Base-by-base conservation (phyloP, 2,329 filamentous ascomycete genomes). In the Camillea tinctor region DNA sequence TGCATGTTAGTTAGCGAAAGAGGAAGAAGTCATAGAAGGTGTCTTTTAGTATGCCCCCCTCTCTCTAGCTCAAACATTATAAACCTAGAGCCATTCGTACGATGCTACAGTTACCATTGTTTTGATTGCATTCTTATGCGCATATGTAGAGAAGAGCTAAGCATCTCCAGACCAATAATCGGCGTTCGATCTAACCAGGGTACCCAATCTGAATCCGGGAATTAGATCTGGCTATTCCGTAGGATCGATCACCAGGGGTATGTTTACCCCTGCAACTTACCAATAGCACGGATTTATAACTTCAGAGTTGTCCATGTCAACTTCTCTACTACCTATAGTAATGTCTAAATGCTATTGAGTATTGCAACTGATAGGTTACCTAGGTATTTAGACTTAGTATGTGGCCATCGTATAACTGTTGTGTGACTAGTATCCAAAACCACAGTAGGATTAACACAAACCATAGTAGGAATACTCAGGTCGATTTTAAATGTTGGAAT, bases 21-120 rank as follows among this genome's bases (percentile, higher is more conserved):
- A 44, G 36, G 13, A 15, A 44, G 17, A 44, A 44, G 13, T 44
- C 11, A n/a, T 17, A 44, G 36, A 44, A 44, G 36, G 4, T 17
- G 13, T 15, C 36, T 44, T 44, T 44, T 6, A n/a, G n/a, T 5
- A 44, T 15, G 17, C 36, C 36, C 13, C 36, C 6, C 36, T n/a
- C 36, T 11, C 36, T 36, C 15, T 19, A 9, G 36, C 55, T 48
- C 19, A 61, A 59, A 61, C 59, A 48, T 54, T 59, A 51, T 61
- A n/a, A 44, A 44, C 36, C 17, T 44, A 15, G 36, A 44, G n/a
- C 36, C 36, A 44, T 44, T 44, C 26, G 7, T 4, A n/a, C 36
- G 36, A 44, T 44, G 36, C n/a, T 15, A 15, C 11, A 44, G 36
- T 44, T 15, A n/a, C 17, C 36, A 15, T 17, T n/a, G 36, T n/a